Evolutionary conservation across 352 stramenopile species (phyloP), one percentile per base, ranked within the genome.

Genomic region (Phytopythium aichiense): DNA sequence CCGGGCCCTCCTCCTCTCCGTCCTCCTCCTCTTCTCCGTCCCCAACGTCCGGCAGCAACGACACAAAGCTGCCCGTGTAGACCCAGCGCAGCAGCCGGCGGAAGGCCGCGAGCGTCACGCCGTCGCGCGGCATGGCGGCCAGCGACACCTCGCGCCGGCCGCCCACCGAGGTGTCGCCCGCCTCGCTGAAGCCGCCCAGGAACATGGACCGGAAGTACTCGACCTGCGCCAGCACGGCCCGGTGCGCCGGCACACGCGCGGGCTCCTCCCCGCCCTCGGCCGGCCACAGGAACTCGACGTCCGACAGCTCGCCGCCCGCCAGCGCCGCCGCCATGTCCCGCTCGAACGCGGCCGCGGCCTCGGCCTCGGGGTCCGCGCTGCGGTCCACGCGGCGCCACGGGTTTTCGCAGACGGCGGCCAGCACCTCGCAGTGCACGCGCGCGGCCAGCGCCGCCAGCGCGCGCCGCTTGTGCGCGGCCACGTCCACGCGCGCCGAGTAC

Each of bases 151-250:
- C 76, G 45, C 87, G 82, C n/a, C 79, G 22, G 3, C 35, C 30
- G 18, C 30, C 56, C 7, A 37, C 56, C 49, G 31, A 37, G 31
- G 5, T 0, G 45, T 25, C 9, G 53, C 54, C 43, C 51, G 77
- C 81, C 76, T 94, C 82, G 42, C 80, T 84, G 48, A 94, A 94
- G 18, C 84, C 79, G n/a, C 82, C 84, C 5, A 81, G 79, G 56
- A 94, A 90, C 82, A 94, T 91, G 9, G 77, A 86, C 40, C 77
- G 81, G 64, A 92, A 94, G 67, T 94, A 94, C 20, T 86, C 69
- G n/a, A 91, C 81, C 54, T 91, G 79, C 0, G 77, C 79, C 15
- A 94, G 72, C 33, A 94, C 69, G 22, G 77, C 81, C 63, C 89
- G 89, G 61, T 94, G 84, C 13, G 79, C 84, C 6, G 76, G 79